A percentile compares a stretch with the other conserved stretches of the same genome.
phyloP scores from a whole-genome alignment of 345 rosid genomes.

The Toxicodendron radicans region DNA sequence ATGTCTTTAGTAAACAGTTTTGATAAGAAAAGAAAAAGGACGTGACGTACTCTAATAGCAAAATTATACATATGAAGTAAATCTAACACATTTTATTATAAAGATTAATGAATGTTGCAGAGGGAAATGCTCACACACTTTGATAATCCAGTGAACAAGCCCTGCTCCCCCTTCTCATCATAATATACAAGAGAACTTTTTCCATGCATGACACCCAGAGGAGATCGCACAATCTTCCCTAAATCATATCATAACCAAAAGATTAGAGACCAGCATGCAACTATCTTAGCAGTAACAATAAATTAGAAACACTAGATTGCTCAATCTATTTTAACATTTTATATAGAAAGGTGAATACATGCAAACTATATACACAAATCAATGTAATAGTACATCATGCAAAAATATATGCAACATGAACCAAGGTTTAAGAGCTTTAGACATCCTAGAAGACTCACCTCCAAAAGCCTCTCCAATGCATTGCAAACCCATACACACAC shows the following conservation, averaged over 20 bases:
- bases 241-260: slow-evolving; percentile 20
- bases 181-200: slow-evolving; percentile 84
- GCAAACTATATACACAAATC: no score
- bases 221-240: slow-evolving; percentile 96
- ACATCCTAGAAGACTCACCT: slow-evolving; percentile 46
- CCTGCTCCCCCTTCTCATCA: slow-evolving; percentile 87
- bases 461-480: slow-evolving; percentile 99
- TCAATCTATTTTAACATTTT: neutral
- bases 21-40: no score
- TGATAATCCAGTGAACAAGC: slow-evolving; percentile 72
- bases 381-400: neutral
- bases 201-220: slow-evolving; percentile 92
- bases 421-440: neutral
- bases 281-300: neutral
- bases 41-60: no score
- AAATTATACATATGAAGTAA: no score
- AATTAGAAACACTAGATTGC: no score
- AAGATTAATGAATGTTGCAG: neutral
- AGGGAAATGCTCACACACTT: slow-evolving; percentile 49
- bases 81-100: neutral
- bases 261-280: slow-evolving; percentile 11
- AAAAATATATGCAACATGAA: neutral
- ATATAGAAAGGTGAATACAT: no score
- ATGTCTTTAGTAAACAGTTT: no score
- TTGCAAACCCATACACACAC: slow-evolving; percentile 96